Percentiles rank a stretch among this genome's conserved stretches.
phyloP scores from a whole-genome alignment of 2,329 filamentous ascomycete genomes.

The Monosporascus sp. region DNA sequence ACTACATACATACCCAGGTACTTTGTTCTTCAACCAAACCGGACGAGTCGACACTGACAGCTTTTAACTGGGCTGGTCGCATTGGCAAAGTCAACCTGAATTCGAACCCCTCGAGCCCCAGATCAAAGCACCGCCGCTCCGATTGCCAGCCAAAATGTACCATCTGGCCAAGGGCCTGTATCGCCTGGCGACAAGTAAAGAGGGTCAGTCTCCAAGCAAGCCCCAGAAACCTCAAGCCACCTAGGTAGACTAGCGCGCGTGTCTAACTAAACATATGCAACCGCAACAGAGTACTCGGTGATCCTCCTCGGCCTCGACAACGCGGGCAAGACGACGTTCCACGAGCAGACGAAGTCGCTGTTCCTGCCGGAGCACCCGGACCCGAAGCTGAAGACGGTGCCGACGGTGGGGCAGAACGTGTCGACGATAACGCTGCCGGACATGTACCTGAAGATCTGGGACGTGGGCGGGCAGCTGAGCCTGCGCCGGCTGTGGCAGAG shows the following conservation, averaged over 20 bases:
- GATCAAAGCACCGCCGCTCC: background rate
- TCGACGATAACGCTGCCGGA: constrained; percentile 84
- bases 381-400: constrained; percentile 79
- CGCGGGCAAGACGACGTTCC: constrained; percentile 95
- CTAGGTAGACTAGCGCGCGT: background rate
- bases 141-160: constrained; percentile 59
- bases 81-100: background rate
- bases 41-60: no score
- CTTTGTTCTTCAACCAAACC: background rate
- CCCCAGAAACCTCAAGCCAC: background rate
- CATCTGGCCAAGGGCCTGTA: constrained; percentile 94
- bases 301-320: constrained; percentile 97
- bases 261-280: constrained; percentile 1
- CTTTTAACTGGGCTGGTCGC: no score
- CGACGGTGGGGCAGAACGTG: constrained; percentile 96
- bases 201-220: constrained; percentile 51
- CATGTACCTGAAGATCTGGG: constrained; percentile 98
- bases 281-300: constrained; percentile 78
- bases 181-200: constrained; percentile 92
- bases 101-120: background rate
- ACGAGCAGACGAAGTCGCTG: constrained; percentile 90
- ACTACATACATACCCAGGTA: background rate
- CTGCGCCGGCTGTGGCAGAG: constrained; percentile 90
- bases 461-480: constrained; percentile 88
- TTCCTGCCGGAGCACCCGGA: constrained; percentile 60